Conservation (phyloP, 768 basidiomycete genomes). For the Phlebiopsis flavidoalba region DNA sequence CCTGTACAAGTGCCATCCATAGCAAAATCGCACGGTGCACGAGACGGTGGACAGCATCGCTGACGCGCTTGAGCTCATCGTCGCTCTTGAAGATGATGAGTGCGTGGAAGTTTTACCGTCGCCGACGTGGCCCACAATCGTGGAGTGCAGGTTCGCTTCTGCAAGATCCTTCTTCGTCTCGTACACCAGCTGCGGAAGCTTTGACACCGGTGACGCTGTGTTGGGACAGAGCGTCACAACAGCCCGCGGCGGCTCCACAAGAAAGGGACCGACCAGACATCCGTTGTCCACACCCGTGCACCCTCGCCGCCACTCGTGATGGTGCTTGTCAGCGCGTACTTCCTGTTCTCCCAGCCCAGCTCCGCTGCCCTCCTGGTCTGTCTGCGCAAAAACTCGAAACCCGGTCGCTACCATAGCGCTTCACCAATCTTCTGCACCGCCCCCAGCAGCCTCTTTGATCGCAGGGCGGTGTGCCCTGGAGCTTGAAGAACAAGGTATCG, state of each 20-base stretch:
- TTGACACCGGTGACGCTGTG: constrained; percentile 29
- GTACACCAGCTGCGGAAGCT: constrained; percentile 30
- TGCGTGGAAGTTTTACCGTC: constrained; percentile 38
- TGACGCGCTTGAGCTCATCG: constrained; percentile 23
- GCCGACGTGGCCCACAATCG: constrained; percentile 40
- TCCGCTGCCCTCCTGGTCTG: constrained; percentile 70
- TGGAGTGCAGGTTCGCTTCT: constrained; percentile 33
- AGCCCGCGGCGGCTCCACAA: too few relatives aligned
- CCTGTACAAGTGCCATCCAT: constrained; percentile 25
- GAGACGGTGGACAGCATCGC: constrained; percentile 27
- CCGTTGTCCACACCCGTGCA: constrained; percentile 76
- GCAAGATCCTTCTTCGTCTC: constrained; percentile 44
- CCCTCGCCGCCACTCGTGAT: constrained; percentile 27
- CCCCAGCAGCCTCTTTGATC: constrained; percentile 52
- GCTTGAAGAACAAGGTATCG: constrained; percentile 87
- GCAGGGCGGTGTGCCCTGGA: constrained; percentile 69
- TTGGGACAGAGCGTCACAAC: neutral
- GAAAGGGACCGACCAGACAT: constrained; percentile 62
- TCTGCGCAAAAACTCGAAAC: constrained; percentile 79
- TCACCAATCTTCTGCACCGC: constrained; percentile 55
- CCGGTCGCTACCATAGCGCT: constrained; percentile 60
- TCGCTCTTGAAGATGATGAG: constrained; percentile 27
- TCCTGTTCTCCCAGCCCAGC: constrained; percentile 79
- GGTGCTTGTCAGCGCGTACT: constrained; percentile 63
- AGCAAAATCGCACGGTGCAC: constrained; percentile 28